These are phyloP conservation scores for Immersiella caudata DNA, from an alignment of 495 filamentous ascomycete species.

Conservation along the genomic window DNA sequence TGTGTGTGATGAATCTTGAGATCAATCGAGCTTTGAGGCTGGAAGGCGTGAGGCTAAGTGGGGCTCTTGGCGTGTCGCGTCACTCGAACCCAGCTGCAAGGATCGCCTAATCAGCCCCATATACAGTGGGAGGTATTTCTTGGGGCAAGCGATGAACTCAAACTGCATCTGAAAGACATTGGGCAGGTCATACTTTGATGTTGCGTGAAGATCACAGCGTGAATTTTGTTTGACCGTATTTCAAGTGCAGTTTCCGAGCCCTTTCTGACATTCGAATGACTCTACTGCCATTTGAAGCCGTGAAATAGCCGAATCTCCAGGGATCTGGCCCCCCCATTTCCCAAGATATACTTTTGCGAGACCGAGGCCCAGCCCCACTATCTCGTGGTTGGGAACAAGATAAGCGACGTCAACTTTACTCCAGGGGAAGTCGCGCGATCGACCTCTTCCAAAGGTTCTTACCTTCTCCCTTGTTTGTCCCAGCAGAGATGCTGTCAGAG, in stretches of 20 bases:
- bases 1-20: neutral
- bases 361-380: slow-evolving; percentile 12
- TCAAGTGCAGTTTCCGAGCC: no score
- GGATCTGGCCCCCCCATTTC: no score
- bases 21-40: neutral
- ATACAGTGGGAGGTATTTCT: no score
- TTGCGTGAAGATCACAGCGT: no score
- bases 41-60: neutral
- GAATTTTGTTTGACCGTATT: no score
- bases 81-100: slow-evolving; percentile 13
- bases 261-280: no score
- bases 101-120: slow-evolving; percentile 7
- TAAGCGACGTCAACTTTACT: neutral
- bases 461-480: neutral
- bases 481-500: neutral
- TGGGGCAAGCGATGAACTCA: no score
- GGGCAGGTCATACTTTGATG: no score
- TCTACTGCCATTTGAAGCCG: no score
- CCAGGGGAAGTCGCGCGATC: neutral
- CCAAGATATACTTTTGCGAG: no score
- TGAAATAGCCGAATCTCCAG: no score
- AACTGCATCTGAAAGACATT: no score
- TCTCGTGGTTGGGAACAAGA: slow-evolving; percentile 9
- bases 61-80: slow-evolving; percentile 1
- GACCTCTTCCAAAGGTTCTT: neutral